Percentiles rank a stretch among this genome's conserved stretches.
Conservation (phyloP, 2,329 filamentous ascomycete genomes). For the Curvularia sp. region DNA sequence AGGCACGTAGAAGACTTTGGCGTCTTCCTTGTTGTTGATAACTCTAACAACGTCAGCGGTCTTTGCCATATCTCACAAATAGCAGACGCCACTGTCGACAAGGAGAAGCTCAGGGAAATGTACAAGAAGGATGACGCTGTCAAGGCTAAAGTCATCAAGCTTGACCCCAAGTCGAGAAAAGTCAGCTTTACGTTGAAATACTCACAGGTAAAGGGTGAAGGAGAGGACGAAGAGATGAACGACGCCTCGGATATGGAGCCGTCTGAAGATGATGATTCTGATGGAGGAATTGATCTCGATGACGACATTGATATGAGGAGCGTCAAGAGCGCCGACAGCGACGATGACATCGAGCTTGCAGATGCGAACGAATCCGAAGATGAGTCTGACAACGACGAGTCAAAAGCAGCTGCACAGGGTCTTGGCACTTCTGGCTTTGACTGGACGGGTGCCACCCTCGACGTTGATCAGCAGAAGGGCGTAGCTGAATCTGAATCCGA, state of each 20-base stretch:
- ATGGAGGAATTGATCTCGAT: constrained; percentile 50
- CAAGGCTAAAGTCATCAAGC: constrained; percentile 84
- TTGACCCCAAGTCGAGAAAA: constrained; percentile 76
- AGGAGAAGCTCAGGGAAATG: constrained; percentile 87
- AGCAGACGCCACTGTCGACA: constrained; percentile 80
- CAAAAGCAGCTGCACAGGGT: constrained; percentile 47
- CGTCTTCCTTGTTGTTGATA: constrained; percentile 89
- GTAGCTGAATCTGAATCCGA: constrained; percentile 63
- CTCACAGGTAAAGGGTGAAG: constrained; percentile 77
- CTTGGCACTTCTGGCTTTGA: constrained; percentile 82
- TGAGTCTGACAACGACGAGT: constrained; percentile 30
- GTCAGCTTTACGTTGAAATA: constrained; percentile 93
- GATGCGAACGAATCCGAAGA: constrained; percentile 47
- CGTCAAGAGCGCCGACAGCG: constrained; percentile 50
- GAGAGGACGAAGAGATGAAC: constrained; percentile 52
- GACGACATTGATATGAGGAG: constrained; percentile 56
- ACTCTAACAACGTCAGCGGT: constrained; percentile 86
- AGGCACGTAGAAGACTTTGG: constrained; percentile 95
- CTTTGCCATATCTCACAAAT: constrained; percentile 93
- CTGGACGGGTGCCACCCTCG: constrained; percentile 74
- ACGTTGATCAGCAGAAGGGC: constrained; percentile 61
- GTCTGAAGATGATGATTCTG: constrained; percentile 50
- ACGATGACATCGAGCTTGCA: constrained; percentile 47
- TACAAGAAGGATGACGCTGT: constrained; percentile 92
- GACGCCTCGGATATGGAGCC: constrained; percentile 44